A percentile compares a stretch with the other conserved stretches of the same genome.
Conservation (phyloP, 345 rosid genomes). For the Aethionema arabicum region DNA sequence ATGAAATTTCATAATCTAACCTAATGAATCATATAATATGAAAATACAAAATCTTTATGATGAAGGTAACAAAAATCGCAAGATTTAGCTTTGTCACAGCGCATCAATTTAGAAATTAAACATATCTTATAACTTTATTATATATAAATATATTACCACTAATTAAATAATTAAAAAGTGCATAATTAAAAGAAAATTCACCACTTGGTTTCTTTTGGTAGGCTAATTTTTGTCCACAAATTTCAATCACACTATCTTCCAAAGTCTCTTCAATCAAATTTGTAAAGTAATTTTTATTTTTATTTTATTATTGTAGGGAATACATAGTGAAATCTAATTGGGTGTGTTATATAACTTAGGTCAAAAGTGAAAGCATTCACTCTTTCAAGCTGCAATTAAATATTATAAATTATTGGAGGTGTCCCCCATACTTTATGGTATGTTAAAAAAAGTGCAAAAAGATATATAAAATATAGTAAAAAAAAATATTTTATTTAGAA, state of each 20-base stretch:
- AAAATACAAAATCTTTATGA: constrained; percentile 22
- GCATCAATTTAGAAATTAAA: constrained; percentile 27
- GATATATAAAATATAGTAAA: too few species aligned
- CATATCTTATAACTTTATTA: constrained; percentile 25
- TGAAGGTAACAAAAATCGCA: constrained; percentile 18
- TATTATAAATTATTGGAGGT: too few species aligned
- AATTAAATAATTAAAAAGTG: constrained; percentile 26
- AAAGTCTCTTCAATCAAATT: constrained; percentile 2
- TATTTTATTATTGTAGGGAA: too few species aligned
- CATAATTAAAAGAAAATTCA: constrained; percentile 18
- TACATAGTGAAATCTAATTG: too few species aligned
- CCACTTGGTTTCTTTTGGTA: constrained; percentile 26
- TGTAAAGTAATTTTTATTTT: background rate
- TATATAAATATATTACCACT: constrained; percentile 12
- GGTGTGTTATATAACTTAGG: too few species aligned
- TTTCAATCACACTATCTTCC: constrained; percentile 19
- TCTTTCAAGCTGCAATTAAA: too few species aligned
- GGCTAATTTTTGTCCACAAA: constrained; percentile 34
- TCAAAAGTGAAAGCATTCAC: too few species aligned
- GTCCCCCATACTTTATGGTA: too few species aligned
- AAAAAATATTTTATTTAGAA: too few species aligned
- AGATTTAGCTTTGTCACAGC: constrained; percentile 30
- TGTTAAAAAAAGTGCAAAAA: too few species aligned
- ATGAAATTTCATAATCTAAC: background rate
- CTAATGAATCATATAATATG: constrained; percentile 24